Evolutionary conservation across 2,329 filamentous ascomycete genomes (phyloP).

Genomic region (Pseudohalonectria lignicola): DNA sequence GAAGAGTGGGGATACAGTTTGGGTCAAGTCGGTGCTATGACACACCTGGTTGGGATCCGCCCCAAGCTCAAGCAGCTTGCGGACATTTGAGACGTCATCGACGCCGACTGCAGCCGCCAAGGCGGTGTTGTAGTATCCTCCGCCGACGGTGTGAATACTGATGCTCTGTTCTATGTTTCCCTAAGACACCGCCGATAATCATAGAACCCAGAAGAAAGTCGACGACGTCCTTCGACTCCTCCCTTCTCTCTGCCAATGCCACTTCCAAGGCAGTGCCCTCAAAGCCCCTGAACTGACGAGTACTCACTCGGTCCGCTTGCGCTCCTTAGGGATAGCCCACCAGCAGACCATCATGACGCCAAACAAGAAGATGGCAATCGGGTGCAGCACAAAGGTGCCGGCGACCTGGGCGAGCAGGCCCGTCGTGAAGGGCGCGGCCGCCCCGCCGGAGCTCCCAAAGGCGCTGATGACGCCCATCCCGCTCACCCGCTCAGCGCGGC

Average conservation of each 20-base stretch:
- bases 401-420: conserved; percentile 50
- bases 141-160: too few species aligned
- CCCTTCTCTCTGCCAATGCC: not conserved
- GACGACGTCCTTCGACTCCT: too few species aligned
- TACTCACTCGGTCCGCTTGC: conserved; percentile 47
- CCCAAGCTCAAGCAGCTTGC: too few species aligned
- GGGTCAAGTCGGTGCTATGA: too few species aligned
- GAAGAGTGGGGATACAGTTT: too few species aligned
- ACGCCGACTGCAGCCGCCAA: too few species aligned
- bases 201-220: too few species aligned
- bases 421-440: conserved; percentile 54
- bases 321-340: conserved; percentile 43
- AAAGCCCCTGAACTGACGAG: not conserved
- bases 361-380: conserved; percentile 57
- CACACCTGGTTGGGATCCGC: too few species aligned
- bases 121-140: too few species aligned
- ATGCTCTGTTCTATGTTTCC: too few species aligned
- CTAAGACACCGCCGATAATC: too few species aligned
- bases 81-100: too few species aligned
- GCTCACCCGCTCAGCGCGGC: conserved; percentile 46
- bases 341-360: conserved; percentile 54
- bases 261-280: not conserved
- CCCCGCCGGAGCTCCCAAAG: conserved; percentile 59
- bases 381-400: conserved; percentile 54
- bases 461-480: conserved; percentile 58